These are phyloP conservation scores for Leccinum uliginosum DNA, from an alignment of 768 basidiomycete species.

Conservation along the genomic window DNA sequence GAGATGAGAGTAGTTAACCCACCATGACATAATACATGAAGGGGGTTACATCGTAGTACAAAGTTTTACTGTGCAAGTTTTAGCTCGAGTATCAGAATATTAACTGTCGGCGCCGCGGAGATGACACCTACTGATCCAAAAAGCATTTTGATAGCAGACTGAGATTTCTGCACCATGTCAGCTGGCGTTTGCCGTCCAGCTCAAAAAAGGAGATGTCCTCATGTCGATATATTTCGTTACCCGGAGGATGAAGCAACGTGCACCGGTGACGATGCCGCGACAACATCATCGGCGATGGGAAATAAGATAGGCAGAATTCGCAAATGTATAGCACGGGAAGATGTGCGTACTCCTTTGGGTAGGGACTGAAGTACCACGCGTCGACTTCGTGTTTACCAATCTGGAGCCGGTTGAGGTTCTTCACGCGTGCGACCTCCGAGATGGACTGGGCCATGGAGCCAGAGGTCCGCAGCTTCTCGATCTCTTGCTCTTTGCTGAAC, in stretches of 20 bases:
- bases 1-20: slow-evolving; percentile 21
- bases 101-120: slow-evolving; percentile 9
- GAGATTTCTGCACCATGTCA: slow-evolving; percentile 95
- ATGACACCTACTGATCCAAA: slow-evolving; percentile 81
- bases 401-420: slow-evolving; percentile 94
- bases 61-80: slow-evolving; percentile 69
- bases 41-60: slow-evolving; percentile 99
- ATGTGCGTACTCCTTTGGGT: slow-evolving; percentile 97
- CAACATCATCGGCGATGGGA: slow-evolving; percentile 86
- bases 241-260: slow-evolving; percentile 89
- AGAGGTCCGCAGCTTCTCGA: slow-evolving; percentile 95
- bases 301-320: slow-evolving; percentile 96
- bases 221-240: slow-evolving; percentile 98
- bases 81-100: slow-evolving; percentile 12
- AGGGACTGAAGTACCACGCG: slow-evolving; percentile 99
- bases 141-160: slow-evolving; percentile 97
- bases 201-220: slow-evolving; percentile 98
- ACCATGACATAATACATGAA: slow-evolving; percentile 99
- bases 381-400: slow-evolving; percentile 97
- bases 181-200: slow-evolving; percentile 93
- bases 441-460: slow-evolving; percentile 99
- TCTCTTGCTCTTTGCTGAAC: slow-evolving; percentile 98
- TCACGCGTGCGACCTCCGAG: slow-evolving; percentile 95
- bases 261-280: slow-evolving; percentile 89
- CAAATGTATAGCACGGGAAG: slow-evolving; percentile 94